Evolutionary conservation across 768 basidiomycete species (phyloP), one percentile per base, ranked within the genome.

Genomic region (Vishniacozyma victoriae): DNA sequence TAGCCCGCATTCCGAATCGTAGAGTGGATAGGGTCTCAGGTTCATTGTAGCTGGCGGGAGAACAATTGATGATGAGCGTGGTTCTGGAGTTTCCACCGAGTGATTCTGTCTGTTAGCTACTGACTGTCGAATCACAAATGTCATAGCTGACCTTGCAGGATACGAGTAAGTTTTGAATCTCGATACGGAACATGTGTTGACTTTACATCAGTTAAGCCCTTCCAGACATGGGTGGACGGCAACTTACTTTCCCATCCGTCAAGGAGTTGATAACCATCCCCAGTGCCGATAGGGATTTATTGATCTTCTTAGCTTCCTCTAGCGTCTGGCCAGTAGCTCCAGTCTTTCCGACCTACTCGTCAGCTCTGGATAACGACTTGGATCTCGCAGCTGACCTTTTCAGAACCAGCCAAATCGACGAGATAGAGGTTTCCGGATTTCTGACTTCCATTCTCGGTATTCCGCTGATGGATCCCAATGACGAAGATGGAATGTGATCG

Each of bases 221-320:
- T 43, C 13, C 26, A 25, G 25, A 38, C 14, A 19, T 20, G n/a
- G 16, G 4, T 3, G 19, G 2, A 2, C 3, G 7, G 14, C 15
- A n/a, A 44, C 79, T 46, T 56, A 86, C 93, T 80, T 97, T 99
- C 53, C 83, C 78, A 66, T 99, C 95, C 4, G 95, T 99, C 54
- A 99, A 75, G 3, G 93, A 91, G 62, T 99, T 99, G 69, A 99
- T 99, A 65, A 99, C 95, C 91, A 97, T 97, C 29, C 95, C 95
- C 55, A 99, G 80, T 11, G 95, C 95, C 15, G 90, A 93, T 22
- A 99, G 76, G 23, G 87, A 90, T 74, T 99, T 99, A 77, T 99
- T 99, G 76, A 99, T 99, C 79, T 99, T 99, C 82, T 99, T 99
- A 13, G 95, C 95, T 74, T 99, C 95, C 73, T 99, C 95, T 6